Conservation (phyloP, 2,329 filamentous ascomycete genomes). For the Dactylellina drechsleri region DNA sequence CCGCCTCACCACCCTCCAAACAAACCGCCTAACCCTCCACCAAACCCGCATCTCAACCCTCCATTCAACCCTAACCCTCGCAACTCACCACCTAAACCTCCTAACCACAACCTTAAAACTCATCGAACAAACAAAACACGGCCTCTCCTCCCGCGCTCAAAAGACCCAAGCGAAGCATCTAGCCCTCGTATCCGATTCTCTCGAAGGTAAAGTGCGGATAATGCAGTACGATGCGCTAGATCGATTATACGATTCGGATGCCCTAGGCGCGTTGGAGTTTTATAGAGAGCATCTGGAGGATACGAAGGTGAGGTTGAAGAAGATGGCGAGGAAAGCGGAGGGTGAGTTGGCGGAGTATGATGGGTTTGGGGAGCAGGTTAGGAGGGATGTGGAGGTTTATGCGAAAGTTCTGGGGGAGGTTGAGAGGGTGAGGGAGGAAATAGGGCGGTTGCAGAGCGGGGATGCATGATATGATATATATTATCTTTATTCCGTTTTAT, state of each 20-base stretch:
- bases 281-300: constrained; percentile 58
- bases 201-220: constrained; percentile 57
- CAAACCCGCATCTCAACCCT: constrained; percentile 42
- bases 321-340: constrained; percentile 56
- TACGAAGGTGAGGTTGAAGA: constrained; percentile 55
- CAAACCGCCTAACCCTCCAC: constrained; percentile 52
- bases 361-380: constrained; percentile 42
- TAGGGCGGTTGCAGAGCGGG: constrained; percentile 20
- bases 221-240: constrained; percentile 56
- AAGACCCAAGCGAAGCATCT: constrained; percentile 56
- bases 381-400: constrained; percentile 38
- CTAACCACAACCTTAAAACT: constrained; percentile 37
- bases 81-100: constrained; percentile 20
- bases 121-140: constrained; percentile 50
- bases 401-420: constrained; percentile 38
- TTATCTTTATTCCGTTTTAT: neutral
- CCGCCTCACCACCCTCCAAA: constrained; percentile 38
- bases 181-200: constrained; percentile 56
- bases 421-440: constrained; percentile 23
- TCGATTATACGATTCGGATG: constrained; percentile 57
- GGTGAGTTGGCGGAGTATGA: constrained; percentile 56
- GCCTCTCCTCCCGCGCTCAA: constrained; percentile 40
- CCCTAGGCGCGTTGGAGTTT: constrained; percentile 56
- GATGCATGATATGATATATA: constrained; percentile 9
- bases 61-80: constrained; percentile 55